Conservation (phyloP, 2,329 filamentous ascomycete species). For the Botrytis pseudocinerea region DNA sequence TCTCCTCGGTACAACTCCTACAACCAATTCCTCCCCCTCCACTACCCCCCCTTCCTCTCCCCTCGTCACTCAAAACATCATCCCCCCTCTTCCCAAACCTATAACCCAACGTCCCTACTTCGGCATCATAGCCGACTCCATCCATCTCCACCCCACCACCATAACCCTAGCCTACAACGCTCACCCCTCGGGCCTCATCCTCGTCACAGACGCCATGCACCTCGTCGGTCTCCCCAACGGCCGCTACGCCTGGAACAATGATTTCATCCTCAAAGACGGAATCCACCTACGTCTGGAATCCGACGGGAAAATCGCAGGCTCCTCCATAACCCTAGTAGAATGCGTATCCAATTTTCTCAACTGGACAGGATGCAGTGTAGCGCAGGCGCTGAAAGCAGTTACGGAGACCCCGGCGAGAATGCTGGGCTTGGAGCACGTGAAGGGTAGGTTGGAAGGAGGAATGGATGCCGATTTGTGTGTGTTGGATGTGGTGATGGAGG, state of each 20-base stretch:
- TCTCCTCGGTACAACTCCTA: slow-evolving; percentile 68
- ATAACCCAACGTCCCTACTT: slow-evolving; percentile 65
- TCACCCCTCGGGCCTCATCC: slow-evolving; percentile 79
- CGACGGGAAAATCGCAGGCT: slow-evolving; percentile 75
- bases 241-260: slow-evolving; percentile 75
- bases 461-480: slow-evolving; percentile 71
- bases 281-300: slow-evolving; percentile 73
- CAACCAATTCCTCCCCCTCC: slow-evolving; percentile 22
- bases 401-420: slow-evolving; percentile 76
- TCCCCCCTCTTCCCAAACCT: background rate
- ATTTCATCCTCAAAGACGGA: slow-evolving; percentile 68
- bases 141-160: slow-evolving; percentile 84
- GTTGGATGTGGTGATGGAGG: slow-evolving; percentile 54
- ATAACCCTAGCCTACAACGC: slow-evolving; percentile 88
- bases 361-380: slow-evolving; percentile 69
- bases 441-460: slow-evolving; percentile 64
- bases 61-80: slow-evolving; percentile 47
- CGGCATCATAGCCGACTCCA: slow-evolving; percentile 86
- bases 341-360: slow-evolving; percentile 80
- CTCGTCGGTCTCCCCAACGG: slow-evolving; percentile 83
- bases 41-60: background rate
- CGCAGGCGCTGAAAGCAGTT: slow-evolving; percentile 69
- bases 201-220: slow-evolving; percentile 92
- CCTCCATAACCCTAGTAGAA: slow-evolving; percentile 72
- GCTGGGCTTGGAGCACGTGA: slow-evolving; percentile 66